Evolutionary conservation across 1,284 basidiomycete genomes (phyloP).

Genomic region (Cutaneotrichosporon dermatis): DNA sequence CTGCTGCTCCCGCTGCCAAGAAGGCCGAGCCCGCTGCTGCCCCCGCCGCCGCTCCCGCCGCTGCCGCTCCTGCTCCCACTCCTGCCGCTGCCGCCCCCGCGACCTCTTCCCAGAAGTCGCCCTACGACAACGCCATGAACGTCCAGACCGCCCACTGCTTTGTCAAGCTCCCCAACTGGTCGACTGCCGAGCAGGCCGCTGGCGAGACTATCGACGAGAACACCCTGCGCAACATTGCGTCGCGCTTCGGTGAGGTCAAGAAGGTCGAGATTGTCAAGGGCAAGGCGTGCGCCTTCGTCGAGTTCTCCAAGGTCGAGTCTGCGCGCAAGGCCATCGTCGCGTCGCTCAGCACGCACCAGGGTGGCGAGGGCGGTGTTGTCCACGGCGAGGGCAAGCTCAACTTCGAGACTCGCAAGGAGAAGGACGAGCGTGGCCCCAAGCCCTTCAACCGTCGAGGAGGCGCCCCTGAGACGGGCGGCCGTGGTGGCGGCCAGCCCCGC

Average conservation of each 20-base stretch:
- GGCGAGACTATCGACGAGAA: conserved; percentile 67
- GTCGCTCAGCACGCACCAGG: conserved; percentile 60
- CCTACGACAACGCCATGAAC: conserved; percentile 56
- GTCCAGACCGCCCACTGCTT: conserved; percentile 73
- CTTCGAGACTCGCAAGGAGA: conserved; percentile 86
- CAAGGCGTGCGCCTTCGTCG: conserved; percentile 92
- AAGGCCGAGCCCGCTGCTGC: conserved; percentile 11
- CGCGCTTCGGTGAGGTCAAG: conserved; percentile 78
- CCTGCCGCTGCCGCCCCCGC: conserved; percentile 24
- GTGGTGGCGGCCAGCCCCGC: conserved; percentile 9
- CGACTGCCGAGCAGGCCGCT: conserved; percentile 53
- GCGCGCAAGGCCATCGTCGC: conserved; percentile 79
- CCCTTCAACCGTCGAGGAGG: conserved; percentile 9
- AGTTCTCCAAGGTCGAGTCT: conserved; percentile 72
- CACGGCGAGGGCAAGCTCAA: conserved; percentile 59
- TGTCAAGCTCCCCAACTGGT: conserved; percentile 62
- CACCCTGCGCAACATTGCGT: conserved; percentile 60
- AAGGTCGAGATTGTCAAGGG: conserved; percentile 80
- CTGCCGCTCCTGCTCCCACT: conserved; percentile 19
- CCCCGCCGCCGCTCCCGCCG: conserved; percentile 19
- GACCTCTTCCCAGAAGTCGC: conserved; percentile 19
- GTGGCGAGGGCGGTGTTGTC: conserved; percentile 84
- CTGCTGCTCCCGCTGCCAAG: conserved; percentile 2
- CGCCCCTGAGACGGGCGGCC: conserved; percentile 13
- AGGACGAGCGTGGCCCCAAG: conserved; percentile 59